Conservation (phyloP, 179 eudicot species). For the Silene coronaria region DNA sequence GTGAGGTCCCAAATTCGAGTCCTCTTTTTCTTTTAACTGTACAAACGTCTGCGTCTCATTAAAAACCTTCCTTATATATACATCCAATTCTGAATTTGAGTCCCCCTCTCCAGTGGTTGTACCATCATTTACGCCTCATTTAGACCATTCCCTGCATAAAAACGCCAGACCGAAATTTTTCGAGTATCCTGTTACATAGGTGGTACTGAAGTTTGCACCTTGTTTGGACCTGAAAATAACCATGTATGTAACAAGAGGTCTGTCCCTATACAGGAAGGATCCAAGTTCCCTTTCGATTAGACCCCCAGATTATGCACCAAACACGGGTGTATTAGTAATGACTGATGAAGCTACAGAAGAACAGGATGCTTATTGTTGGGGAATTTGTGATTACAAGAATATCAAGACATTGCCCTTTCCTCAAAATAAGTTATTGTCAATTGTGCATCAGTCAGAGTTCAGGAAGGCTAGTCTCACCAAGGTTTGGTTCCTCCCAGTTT, state of each 20-base stretch:
- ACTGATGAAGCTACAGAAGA: slow-evolving; percentile 69
- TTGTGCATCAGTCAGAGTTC: slow-evolving; percentile 28
- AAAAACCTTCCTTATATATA: too few relatives aligned
- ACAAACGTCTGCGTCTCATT: too few relatives aligned
- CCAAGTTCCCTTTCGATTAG: slow-evolving; percentile 42
- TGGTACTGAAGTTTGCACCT: not conserved
- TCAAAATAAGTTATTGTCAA: slow-evolving; percentile 52
- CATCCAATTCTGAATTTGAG: too few relatives aligned
- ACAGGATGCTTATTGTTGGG: slow-evolving; percentile 51
- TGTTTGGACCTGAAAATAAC: not conserved
- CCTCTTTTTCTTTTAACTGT: not conserved
- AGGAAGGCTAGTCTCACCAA: slow-evolving; percentile 30
- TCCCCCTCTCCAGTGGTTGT: not conserved
- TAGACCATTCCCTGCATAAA: not conserved
- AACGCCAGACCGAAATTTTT: not conserved
- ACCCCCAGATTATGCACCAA: slow-evolving; percentile 51
- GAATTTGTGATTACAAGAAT: slow-evolving; percentile 44
- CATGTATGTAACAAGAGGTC: slow-evolving; percentile 68
- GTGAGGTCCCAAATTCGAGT: not conserved
- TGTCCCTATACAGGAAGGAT: slow-evolving; percentile 52
- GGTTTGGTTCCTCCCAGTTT: slow-evolving; percentile 76
- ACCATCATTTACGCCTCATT: not conserved
- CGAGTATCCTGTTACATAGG: not conserved
- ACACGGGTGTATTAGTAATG: slow-evolving; percentile 49
- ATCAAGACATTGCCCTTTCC: slow-evolving; percentile 62